Base-by-base conservation (phyloP, 805 yeast species). In the Myxozyma neglecta region DNA sequence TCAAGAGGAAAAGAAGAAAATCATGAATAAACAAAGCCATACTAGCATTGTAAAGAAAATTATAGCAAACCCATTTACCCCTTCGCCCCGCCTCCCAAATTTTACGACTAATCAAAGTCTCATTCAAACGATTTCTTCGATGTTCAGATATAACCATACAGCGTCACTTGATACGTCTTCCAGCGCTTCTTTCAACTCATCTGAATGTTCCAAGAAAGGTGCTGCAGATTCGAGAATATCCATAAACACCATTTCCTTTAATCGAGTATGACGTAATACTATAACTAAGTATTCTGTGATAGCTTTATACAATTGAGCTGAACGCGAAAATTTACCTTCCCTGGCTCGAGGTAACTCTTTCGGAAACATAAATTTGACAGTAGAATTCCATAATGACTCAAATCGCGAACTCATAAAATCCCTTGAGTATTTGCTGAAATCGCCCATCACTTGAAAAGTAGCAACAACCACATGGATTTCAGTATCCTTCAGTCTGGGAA, bases 401-500 rank as follows among this genome's bases (percentile, higher is more conserved):
- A 77, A 57, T 6, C 81, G 64, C 0, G 69, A 40, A 1, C 73
- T 59, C 71, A 78, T 74, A 59, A 78, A 78, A 42, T 73, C 77
- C 2, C 68, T 68, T 6, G 76, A 73, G 47, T 59, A 57, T 34
- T 24, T 39, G 35, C 73, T 63, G 1, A 74, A 56, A 8, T 53
- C 63, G 1, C 68, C 71, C n/a, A 77, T 67, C 11, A 74, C 68
- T 18, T 56, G 46, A 24, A 76, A 53, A 0, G 76, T 70, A 10
- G 68, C 67, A 44, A 70, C 76, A 8, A 69, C 70, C 8, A 78
- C 72, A 35, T 66, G 68, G 1, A 64, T 53, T 46, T 78, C 78
- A 0, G 63, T 56, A 45, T 76, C 78, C 7, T 68, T 58, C 8
- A 73, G 63, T 4, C 74, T 66, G 0, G 68, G 64, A 0, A 69